Evolutionary conservation across 2,329 filamentous ascomycete genomes (phyloP), one percentile per base, ranked within the genome.

Genomic region (Chrysoporthe austroafricana): DNA sequence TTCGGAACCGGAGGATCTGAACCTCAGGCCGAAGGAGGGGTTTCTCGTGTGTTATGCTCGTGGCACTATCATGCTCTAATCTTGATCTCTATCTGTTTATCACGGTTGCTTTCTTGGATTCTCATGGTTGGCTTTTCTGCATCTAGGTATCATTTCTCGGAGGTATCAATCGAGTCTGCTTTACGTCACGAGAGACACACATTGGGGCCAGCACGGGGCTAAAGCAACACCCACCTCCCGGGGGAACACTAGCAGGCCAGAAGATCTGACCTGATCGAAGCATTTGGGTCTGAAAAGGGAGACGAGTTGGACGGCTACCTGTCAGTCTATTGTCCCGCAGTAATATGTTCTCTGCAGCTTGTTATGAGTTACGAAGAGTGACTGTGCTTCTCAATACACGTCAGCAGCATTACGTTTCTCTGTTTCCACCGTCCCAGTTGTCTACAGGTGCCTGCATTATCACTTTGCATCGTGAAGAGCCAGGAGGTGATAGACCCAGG

Each of bases 1-100:
- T 58, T 9, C 18, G 42, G n/a, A 26, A 14, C 8, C 16, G 14
- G 26, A 26, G 32, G 21, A 34, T 34, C 9, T 52, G 57, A 57
- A 16, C n/a, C 26, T 56, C 48, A 48, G 48, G 52, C 44, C 26
- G 56, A 50, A 62, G 39, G 21, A 58, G 36, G 67, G 52, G 61
- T 54, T 43, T 26, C 39, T 21, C 11, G 58, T 66, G 63, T 62
- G 67, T 67, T 62, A 14, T 58, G 54, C 64, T 34, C 52, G 39
- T 26, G 39, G 39, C 36, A 14, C 6, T 46, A 34, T 26, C 26
- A 36, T 62, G 59, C 43, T 56, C 42, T 61, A 18, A 39, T 64
- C 52, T 59, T 34, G 43, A 32, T 62, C 52, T 54, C 48, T 63
- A 63, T 14, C 59, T 42, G 66, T 44, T 11, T 34, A 50, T n/a